Evolutionary conservation across 192 early-diverging fungal genomes (phyloP), one percentile per base, ranked within the genome.

Genomic region (Jimgerdemannia flammicorona): DNA sequence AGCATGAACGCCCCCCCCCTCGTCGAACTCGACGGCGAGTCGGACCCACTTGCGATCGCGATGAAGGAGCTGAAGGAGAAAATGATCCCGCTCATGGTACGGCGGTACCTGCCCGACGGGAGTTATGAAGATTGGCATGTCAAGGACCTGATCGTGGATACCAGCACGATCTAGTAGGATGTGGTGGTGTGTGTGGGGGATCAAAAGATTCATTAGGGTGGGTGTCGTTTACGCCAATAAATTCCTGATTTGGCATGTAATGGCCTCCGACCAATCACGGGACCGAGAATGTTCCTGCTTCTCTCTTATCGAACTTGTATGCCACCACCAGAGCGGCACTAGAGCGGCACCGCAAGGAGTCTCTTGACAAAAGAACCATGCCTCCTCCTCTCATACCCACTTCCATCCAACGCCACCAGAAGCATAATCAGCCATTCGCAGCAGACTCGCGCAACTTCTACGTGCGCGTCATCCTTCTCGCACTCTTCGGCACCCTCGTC

Each of bases 1-100:
- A 94, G 91, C 85, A 95, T 99, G 92, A 99, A 97, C 83, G 98
- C 98, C n/a, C 98, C 96, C 29, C 93, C 97, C n/a, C 91, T 97
- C 87, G 94, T 97, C 18, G 95, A 97, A 79, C 83, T 97, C 43
- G 93, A 93, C 67, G 95, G 95, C 66, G 96, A 98, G 82, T 90
- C 93, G 8, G 98, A 99, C 83, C 93, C 98, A 43, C 87, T 97
- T 17, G 89, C 88, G 72, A 99, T 99, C 86, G 96, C 98, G 3
- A 91, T 95, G 85, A 95, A 95, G 84, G 98, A 99, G 78, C 86
- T 99, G 72, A 85, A 95, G 73, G 94, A 93, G 78, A 90, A 92
- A 81, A 98, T 94, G 84, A 94, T 98, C 74, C 96, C 96, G 43
- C 89, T 98, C 72, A 91, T 97, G 74, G 90, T 99, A 63, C 84